phyloP scores from a whole-genome alignment of 148 eudicot genomes.

The Gaultheria prostrata region DNA sequence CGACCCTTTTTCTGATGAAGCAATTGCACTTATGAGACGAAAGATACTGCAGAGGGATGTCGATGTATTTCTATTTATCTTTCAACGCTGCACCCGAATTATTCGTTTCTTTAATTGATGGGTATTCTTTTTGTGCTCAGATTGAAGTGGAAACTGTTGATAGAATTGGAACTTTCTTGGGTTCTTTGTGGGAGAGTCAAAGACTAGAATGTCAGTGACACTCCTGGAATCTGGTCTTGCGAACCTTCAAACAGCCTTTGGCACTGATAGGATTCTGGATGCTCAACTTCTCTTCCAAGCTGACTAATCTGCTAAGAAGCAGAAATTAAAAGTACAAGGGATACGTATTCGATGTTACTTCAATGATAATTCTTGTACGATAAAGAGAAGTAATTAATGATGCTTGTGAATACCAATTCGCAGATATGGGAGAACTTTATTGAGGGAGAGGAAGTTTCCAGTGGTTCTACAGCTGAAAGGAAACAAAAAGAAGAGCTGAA shows the following conservation, averaged over 20 bases:
- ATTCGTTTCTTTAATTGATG: not conserved
- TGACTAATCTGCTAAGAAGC: conserved; percentile 77
- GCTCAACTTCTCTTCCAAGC: conserved; percentile 77
- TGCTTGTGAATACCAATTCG: conserved; percentile 16
- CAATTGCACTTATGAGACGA: conserved; percentile 87
- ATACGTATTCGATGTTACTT: not conserved
- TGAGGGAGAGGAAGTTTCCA: conserved; percentile 81
- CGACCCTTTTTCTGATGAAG: conserved; percentile 83
- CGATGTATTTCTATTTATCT: conserved; percentile 52
- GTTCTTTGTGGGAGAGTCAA: conserved; percentile 86
- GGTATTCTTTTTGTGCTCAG: conserved; percentile 31
- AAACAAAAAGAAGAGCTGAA: conserved; percentile 76
- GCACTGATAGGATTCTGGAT: conserved; percentile 72
- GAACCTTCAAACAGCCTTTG: conserved; percentile 66
- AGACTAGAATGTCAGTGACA: conserved; percentile 54
- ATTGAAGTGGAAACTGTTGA: conserved; percentile 93
- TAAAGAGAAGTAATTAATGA: not conserved
- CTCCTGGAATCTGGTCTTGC: conserved; percentile 95
- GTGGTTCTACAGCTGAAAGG: conserved; percentile 48
- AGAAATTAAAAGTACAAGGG: conserved; percentile 68
- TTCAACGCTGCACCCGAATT: not conserved
- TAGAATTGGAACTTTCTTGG: conserved; percentile 90
- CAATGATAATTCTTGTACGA: not conserved
- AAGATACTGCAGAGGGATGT: conserved; percentile 95
- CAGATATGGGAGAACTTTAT: conserved; percentile 94